Evolutionary conservation across 2,329 filamentous ascomycete species (phyloP), one percentile per base, ranked within the genome.

Genomic region (Penicillium polonicum): DNA sequence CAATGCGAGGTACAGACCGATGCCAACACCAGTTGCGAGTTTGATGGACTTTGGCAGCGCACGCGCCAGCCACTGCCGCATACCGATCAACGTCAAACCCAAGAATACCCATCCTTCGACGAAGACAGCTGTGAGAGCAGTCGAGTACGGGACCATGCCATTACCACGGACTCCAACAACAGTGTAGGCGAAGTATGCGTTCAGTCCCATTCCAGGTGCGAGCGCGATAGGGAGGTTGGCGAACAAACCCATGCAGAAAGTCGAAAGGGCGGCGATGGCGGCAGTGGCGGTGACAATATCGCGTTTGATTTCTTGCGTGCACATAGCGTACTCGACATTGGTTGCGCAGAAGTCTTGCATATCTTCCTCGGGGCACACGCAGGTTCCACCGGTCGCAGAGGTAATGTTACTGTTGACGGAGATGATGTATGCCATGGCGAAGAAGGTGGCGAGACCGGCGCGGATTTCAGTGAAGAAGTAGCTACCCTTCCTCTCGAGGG

Each of bases 51-150:
- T 83, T 1, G 91, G 91, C 61, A 95, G 91, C 43, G 89, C 87
- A 64, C 90, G 86, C 19, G 91, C 91, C 27, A 96, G 84, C 91
- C 91, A 95, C 72, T 95, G 91, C 15, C 91, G 88, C 78, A 96
- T 83, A 38, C 91, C 91, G 52, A 92, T 80, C 36, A 95, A 72
- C 1, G 91, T 91, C 41, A 96, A 82, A 3, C 79, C 89, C 50
- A 95, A 85, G 76, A 96, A 96, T 60, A 95, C 87, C 73, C 89
- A 90, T 38, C 91, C 91, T 74, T 96, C 91, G 15, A 94, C 88
- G 71, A 96, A 95, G 64, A 94, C 91, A 53, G 91, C 91, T 4
- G 91, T 94, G 38, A 95, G 78, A 35, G 91, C 91, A 42, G 92
- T 82, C 52, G 83, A 74, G 70, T 90, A 96, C 1, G 90, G 85